These are phyloP conservation scores for Rhodotorula sp. DNA, from an alignment of 1,284 basidiomycete species.

Conservation along the genomic window DNA sequence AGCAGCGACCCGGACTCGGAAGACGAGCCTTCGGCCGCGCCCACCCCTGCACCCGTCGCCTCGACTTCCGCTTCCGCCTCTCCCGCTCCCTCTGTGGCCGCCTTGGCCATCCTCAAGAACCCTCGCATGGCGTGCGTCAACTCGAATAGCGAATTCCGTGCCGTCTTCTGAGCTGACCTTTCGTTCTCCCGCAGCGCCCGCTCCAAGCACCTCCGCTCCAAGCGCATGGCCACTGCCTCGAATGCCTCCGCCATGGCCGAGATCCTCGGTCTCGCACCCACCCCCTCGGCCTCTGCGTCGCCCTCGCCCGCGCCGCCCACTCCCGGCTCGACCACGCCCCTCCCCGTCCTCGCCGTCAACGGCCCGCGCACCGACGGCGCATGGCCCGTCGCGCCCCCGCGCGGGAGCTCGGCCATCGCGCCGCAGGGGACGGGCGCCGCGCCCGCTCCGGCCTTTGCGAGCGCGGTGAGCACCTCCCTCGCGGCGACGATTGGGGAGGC, in stretches of 20 bases:
- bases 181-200: constrained; percentile 22
- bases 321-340: constrained; percentile 7
- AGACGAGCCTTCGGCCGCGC: not conserved
- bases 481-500: constrained; percentile 10
- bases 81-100: constrained; percentile 11
- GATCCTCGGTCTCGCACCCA: constrained; percentile 45
- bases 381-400: constrained; percentile 27
- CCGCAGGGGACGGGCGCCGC: not conserved
- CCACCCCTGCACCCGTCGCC: not conserved
- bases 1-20: constrained; percentile 3
- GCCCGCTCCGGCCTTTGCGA: constrained; percentile 18
- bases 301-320: constrained; percentile 10
- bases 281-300: constrained; percentile 11
- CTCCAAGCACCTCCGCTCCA: constrained; percentile 42
- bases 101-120: constrained; percentile 32
- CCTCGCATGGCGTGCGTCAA: constrained; percentile 44
- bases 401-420: constrained; percentile 16
- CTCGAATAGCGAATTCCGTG: not conserved
- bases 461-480: constrained; percentile 9
- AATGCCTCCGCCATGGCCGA: constrained; percentile 45
- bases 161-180: not conserved
- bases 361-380: constrained; percentile 22
- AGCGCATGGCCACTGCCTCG: constrained; percentile 40
- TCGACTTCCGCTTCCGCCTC: constrained; percentile 6
- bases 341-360: constrained; percentile 21